Conservation (phyloP, 75 land plant genomes). For the Pinus tabuliformis region DNA sequence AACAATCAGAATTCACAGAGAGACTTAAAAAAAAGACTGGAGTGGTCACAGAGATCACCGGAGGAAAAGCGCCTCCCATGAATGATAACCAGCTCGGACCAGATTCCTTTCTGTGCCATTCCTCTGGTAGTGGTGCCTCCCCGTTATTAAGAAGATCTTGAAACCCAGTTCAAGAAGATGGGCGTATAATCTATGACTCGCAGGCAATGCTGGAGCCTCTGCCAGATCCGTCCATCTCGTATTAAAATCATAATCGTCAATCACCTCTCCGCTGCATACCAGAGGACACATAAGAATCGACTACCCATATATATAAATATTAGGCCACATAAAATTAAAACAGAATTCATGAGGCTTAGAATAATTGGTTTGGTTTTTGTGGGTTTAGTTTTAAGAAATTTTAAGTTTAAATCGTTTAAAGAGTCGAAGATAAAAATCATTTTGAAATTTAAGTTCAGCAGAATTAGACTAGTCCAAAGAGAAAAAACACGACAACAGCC, state of each 20-base stretch:
- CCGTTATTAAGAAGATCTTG: constrained; percentile 66
- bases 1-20: constrained; percentile 11
- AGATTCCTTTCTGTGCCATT: constrained; percentile 22
- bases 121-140: constrained; percentile 59
- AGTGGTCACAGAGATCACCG: constrained; percentile 28
- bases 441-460: no score
- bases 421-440: no score
- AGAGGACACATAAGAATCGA: not conserved
- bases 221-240: constrained; percentile 64
- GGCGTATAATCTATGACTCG: constrained; percentile 60
- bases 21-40: constrained; percentile 8
- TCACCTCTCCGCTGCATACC: constrained; percentile 47
- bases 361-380: no score
- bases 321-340: no score
- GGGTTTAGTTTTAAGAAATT: no score
- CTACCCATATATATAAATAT: no score
- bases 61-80: constrained; percentile 56
- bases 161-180: constrained; percentile 44
- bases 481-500: no score
- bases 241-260: constrained; percentile 41
- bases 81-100: no score
- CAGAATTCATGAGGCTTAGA: no score
- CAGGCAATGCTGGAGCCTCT: constrained; percentile 43
- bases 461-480: no score
- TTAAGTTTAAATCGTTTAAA: no score